Base-by-base conservation (phyloP, 768 basidiomycete species). In the Steccherinum ochraceum region DNA sequence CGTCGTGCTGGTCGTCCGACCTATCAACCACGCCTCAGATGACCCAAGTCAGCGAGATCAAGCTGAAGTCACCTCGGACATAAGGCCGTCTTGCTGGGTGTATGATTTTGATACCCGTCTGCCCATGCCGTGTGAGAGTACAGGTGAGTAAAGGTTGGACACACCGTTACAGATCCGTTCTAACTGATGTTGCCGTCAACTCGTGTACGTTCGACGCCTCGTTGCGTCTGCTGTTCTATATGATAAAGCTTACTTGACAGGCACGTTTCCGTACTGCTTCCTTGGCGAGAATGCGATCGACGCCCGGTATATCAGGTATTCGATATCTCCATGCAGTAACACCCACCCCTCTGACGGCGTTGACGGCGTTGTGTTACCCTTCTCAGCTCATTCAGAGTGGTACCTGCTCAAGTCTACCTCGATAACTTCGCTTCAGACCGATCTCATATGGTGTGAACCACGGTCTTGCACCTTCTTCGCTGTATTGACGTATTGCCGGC, bases 351-450 rank as follows among this genome's bases (percentile, higher is more conserved):
- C 35, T 39, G 35, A 39, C 35, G n/a, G n/a, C 35, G 11, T 39
- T 11, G 35, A 39, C 11, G 35, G 35, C 11, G 11, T 39, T 39
- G n/a, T n/a, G 11, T 11, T 39, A 39, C 11, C 35, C 35, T n/a
- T 11, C 35, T n/a, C 60, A 88, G 85, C 62, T 57, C 72, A 43
- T 86, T 87, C 64, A 75, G 86, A 61, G 73, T 85, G 25, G 66
- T 89, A 52, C 72, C 77, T 51, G 79, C 74, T 16, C 52, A 64
- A 25, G 63, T 64, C 12, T 86, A 72, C 60, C 63, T 86, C 40
- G 67, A 77, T 54, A 60, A 78, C 58, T 87, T 89, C 67, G 82
- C 84, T 10, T 87, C 85, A 18, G 84, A 89, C 63, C 72, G 86
- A 59, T 83, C 84, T 49, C 86, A 88, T 64, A 88, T 89, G 85